Conservation (phyloP, 148 eudicot genomes). For the Spergularia bocconei region DNA sequence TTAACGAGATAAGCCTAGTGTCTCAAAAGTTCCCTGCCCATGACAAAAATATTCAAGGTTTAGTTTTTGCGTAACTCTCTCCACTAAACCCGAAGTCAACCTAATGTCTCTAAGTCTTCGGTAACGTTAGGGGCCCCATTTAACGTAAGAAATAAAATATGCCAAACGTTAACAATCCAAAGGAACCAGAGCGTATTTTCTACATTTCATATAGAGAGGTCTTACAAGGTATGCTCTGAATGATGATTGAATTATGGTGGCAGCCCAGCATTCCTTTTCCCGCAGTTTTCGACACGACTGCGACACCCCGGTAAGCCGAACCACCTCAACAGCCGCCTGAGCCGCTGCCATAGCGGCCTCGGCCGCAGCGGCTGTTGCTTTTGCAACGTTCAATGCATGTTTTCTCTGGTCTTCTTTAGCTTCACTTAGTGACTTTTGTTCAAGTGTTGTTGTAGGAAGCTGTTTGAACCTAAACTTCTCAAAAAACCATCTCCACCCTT, state of each 20-base stretch:
- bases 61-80: no score
- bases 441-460: constrained; percentile 38
- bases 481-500: constrained; percentile 57
- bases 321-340: constrained; percentile 87
- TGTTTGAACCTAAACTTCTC: constrained; percentile 44
- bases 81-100: no score
- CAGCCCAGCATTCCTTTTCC: constrained; percentile 43
- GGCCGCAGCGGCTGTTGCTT: constrained; percentile 87
- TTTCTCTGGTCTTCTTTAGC: constrained; percentile 76
- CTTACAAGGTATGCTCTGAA: constrained; percentile 82
- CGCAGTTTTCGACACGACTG: constrained; percentile 12
- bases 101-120: no score
- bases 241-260: constrained; percentile 67
- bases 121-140: no score
- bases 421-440: constrained; percentile 37
- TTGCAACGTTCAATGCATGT: constrained; percentile 70
- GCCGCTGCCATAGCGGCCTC: constrained; percentile 94
- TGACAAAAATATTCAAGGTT: no score
- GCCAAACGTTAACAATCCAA: no score
- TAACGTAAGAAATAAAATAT: no score
- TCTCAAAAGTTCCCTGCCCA: no score
- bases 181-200: background rate
- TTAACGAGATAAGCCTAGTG: no score
- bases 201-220: background rate
- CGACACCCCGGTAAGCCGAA: constrained; percentile 53